Evolutionary conservation across 306 rosid genomes (phyloP), one percentile per base, ranked within the genome.

Genomic region (Lathyrus tuberosus): DNA sequence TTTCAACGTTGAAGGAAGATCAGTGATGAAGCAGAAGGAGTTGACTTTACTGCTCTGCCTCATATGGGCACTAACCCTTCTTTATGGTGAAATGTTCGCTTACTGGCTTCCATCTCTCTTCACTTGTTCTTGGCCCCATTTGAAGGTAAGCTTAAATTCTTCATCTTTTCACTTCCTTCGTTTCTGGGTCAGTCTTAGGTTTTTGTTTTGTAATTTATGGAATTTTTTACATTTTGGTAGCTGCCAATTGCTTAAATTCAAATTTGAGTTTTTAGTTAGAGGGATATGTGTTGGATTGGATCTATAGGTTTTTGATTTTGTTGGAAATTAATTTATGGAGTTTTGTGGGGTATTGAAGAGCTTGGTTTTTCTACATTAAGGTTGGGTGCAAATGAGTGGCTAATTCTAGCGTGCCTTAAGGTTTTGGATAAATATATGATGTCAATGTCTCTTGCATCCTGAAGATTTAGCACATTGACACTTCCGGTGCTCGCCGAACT

Each of bases 81-180:
- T 91, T 13, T 87, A 91, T 24, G 96, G 96, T 11, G 96, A 89
- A 73, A 87, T 89, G 92, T 66, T 80, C 41, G 79, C 86, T 42
- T 89, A 59, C 24, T 79, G 93, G 87, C 20, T 82, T 67, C 92
- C 96, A 10, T 66, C 87, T 44, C 59, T 82, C 46, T 52, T 61
- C 70, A 65, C 84, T 2, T 89, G 96, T 69, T 78, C 87, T 0
- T 89, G 91, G 97, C 91, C 95, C 63, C 91, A 86, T 75, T 53
- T 53, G 1, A 53, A 3, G 83, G 90, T 86, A 77, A 44, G 41
- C 40, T 5, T 37, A 1, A 65, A 69, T 38, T 65, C 41, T 48
- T 35, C 53, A 58, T 6, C 71, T 78, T 72, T 66, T 26, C 35
- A 20, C 57, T 35, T 2, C 31, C 44, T 20, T 58, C 24, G 6